These are phyloP conservation scores for Paecilomyces variotii DNA, from an alignment of 2,329 filamentous ascomycete genomes.

Conservation along the genomic window DNA sequence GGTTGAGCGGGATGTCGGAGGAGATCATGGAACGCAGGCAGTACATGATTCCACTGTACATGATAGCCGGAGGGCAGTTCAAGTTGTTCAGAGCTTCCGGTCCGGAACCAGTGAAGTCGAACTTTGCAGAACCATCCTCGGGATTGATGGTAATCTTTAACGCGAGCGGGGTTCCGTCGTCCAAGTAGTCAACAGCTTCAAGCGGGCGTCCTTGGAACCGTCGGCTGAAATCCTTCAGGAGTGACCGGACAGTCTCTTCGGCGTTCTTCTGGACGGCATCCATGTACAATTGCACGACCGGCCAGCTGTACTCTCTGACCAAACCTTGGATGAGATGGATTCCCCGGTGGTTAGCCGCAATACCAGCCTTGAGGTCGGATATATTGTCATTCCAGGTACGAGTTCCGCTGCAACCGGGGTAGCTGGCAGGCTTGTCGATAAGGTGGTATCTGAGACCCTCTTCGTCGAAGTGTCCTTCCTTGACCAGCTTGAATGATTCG, in stretches of 20 bases:
- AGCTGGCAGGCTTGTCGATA: conserved; percentile 63
- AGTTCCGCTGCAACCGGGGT: conserved; percentile 69
- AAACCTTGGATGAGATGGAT: conserved; percentile 67
- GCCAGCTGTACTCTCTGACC: conserved; percentile 63
- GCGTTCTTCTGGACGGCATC: conserved; percentile 72
- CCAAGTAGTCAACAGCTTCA: conserved; percentile 73
- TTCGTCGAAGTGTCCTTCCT: conserved; percentile 70
- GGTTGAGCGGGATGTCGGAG: conserved; percentile 77
- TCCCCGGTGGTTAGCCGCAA: conserved; percentile 79
- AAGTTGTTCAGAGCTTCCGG: conserved; percentile 72
- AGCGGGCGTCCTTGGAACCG: conserved; percentile 64
- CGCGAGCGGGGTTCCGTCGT: conserved; percentile 71
- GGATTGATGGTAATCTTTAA: conserved; percentile 68
- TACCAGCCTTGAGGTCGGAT: conserved; percentile 78
- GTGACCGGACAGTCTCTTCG: conserved; percentile 63
- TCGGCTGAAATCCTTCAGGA: conserved; percentile 64
- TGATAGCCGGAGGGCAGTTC: conserved; percentile 75
- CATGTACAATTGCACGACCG: conserved; percentile 77
- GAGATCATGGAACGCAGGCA: conserved; percentile 72
- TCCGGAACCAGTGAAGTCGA: conserved; percentile 71
- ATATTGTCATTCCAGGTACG: conserved; percentile 74
- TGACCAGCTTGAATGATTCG: conserved; percentile 56
- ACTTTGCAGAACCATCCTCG: conserved; percentile 65
- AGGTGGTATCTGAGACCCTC: conserved; percentile 64
- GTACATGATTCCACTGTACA: conserved; percentile 79